Evolutionary conservation across 345 rosid species (phyloP), one percentile per base, ranked within the genome.

Genomic region (Eucalyptus regnans): DNA sequence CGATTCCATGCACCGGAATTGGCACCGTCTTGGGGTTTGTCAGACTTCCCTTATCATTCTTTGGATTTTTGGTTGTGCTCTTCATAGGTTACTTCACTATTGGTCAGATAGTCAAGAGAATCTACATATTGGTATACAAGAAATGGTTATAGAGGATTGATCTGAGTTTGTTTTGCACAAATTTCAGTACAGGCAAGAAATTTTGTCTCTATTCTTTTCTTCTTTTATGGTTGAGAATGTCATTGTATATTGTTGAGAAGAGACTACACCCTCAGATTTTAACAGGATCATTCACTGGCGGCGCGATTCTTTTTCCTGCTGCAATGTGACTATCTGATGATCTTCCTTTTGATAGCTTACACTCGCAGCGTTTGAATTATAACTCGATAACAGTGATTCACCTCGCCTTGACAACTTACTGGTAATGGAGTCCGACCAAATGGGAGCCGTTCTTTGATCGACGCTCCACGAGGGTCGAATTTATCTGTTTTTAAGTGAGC

Each of bases 31-130:
- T 95, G 95, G 94, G 93, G 86, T 93, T 96, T 68, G 87, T 86
- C 49, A 2, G 7, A 14, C 92, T 94, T 86, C 96, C 96, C 25
- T 51, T 95, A 51, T 92, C 96, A 37, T 94, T 91, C 89, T 93
- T 92, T 89, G 95, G 94, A 37, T 93, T 95, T 66, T 83, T 96
- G 91, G 91, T 95, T 64, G 87, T 95, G 90, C 95, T 95, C 60
- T 96, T 94, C 89, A 58, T 96, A 23, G 95, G 93, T 22, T 95
- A 94, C 76, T 95, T 96, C 68, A 88, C 93, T 6, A 86, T 94
- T 27, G 96, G 98, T 87, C 96, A 94, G 91, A 79, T 95, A 88
- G 94, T 94, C 71, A 95, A 96, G 95, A 93, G 94, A 86, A 15
- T 92, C 9, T 94, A 95, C 91, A 93, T 96, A 90, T 79, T 92